phyloP scores from a whole-genome alignment of 2,329 filamentous ascomycete genomes.

The Tricladium varicosporioides region DNA sequence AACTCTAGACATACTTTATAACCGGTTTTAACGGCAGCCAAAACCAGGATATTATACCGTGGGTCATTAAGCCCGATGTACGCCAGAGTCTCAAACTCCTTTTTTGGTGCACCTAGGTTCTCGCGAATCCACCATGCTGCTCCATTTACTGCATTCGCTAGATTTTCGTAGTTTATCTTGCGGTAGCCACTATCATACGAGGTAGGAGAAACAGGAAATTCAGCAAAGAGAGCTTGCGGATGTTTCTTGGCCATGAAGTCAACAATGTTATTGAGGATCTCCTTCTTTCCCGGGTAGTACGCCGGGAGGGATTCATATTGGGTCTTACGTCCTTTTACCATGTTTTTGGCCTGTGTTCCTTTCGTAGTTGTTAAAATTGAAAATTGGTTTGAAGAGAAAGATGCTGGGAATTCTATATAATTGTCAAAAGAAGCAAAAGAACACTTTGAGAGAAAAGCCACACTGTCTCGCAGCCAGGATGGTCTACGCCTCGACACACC shows the following conservation, averaged over 20 bases:
- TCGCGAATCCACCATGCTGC: conserved; percentile 16
- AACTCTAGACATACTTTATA: neutral
- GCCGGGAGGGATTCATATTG: no score
- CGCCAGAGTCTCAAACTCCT: conserved; percentile 39
- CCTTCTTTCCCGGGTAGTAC: neutral
- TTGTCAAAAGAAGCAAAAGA: no score
- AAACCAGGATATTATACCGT: neutral
- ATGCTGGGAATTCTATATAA: no score
- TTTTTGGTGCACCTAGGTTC: neutral
- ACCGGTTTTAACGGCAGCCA: conserved; percentile 31
- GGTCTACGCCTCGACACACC: no score
- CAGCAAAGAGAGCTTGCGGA: conserved; percentile 1
- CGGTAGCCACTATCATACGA: conserved; percentile 2
- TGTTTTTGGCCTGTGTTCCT: no score
- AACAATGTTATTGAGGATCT: conserved; percentile 1
- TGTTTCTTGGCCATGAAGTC: neutral
- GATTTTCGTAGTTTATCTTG: conserved; percentile 9
- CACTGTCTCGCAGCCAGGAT: no score
- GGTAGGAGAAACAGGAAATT: neutral
- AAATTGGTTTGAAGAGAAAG: no score
- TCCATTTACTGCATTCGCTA: conserved; percentile 19
- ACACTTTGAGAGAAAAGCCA: no score
- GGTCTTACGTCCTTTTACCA: no score
- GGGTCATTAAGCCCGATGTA: conserved; percentile 41
- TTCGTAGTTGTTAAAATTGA: no score